phyloP scores from a whole-genome alignment of 768 basidiomycete genomes.

The Russula griseocarnosa region DNA sequence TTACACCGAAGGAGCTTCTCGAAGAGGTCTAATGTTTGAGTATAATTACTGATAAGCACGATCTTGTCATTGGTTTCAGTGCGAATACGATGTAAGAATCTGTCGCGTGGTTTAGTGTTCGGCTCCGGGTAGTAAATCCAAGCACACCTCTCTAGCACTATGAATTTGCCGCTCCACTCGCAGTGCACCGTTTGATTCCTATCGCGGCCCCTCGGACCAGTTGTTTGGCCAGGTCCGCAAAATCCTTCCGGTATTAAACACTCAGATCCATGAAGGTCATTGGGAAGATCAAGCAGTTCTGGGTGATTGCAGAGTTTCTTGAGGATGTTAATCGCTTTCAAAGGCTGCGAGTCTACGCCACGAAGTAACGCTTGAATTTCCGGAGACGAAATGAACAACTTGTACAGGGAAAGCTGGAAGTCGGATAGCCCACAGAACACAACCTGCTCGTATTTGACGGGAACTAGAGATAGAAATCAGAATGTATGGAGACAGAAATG shows the following conservation, averaged over 20 bases:
- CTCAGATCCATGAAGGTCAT: constrained; percentile 79
- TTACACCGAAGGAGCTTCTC: constrained; percentile 84
- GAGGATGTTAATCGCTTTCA: constrained; percentile 91
- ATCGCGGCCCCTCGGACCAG: constrained; percentile 40
- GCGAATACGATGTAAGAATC: constrained; percentile 80
- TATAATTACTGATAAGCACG: constrained; percentile 94
- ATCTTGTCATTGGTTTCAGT: constrained; percentile 90
- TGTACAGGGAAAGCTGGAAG: constrained; percentile 81
- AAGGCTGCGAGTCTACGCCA: constrained; percentile 85
- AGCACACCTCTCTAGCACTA: constrained; percentile 84
- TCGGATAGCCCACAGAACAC: constrained; percentile 87
- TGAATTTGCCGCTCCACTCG: constrained; percentile 88
- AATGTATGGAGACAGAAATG: background rate
- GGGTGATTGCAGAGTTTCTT: constrained; percentile 97
- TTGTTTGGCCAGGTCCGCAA: constrained; percentile 45
- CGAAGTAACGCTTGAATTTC: constrained; percentile 88
- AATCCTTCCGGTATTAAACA: constrained; percentile 79
- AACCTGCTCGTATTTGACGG: constrained; percentile 98
- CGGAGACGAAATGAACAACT: constrained; percentile 86
- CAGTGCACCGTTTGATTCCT: constrained; percentile 55
- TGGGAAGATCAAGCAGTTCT: constrained; percentile 79
- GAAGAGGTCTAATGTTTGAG: constrained; percentile 90
- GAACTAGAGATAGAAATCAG: constrained; percentile 51
- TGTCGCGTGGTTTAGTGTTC: constrained; percentile 33
- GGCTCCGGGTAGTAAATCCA: background rate